Conservation (phyloP, 108 stramenopile species). For the Nannochloropsis granulata region DNA sequence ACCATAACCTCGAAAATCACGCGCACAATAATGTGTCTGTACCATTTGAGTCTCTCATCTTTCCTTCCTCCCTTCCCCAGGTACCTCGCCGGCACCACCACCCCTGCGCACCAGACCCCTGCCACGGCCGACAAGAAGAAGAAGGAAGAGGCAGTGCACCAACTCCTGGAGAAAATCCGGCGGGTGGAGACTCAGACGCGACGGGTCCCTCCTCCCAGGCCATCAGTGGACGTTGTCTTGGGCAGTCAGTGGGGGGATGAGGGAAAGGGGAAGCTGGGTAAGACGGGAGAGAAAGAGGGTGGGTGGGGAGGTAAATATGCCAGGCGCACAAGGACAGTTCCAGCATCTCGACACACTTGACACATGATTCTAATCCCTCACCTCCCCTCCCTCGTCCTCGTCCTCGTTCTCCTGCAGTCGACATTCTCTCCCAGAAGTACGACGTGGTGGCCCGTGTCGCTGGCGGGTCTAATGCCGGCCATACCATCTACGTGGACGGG, state of each 20-base stretch:
- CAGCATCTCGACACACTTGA: background rate
- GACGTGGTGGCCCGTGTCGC: conserved; percentile 90
- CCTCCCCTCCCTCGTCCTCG: background rate
- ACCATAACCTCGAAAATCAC: too few species aligned
- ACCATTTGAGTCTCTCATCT: background rate
- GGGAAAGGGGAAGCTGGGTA: conserved; percentile 94
- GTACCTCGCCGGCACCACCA: background rate
- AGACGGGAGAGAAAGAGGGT: conserved; percentile 9
- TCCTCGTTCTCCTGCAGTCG: background rate
- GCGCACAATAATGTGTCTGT: too few species aligned
- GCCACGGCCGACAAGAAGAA: background rate
- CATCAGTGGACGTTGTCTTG: conserved; percentile 50
- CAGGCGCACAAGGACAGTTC: too few species aligned
- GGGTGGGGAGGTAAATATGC: background rate
- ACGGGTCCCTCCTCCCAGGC: background rate
- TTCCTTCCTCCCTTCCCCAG: background rate
- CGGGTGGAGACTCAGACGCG: background rate
- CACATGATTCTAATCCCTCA: background rate
- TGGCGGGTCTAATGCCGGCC: conserved; percentile 17
- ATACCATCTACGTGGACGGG: conserved; percentile 78
- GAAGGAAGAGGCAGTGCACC: background rate
- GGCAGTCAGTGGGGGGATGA: conserved; percentile 98
- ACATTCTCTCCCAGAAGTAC: conserved; percentile 46
- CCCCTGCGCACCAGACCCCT: background rate
- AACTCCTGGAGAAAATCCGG: background rate